A percentile compares a stretch with the other conserved stretches of the same genome.
Conservation (phyloP, 2,329 filamentous ascomycete genomes). For the Fusarium mexicanum region DNA sequence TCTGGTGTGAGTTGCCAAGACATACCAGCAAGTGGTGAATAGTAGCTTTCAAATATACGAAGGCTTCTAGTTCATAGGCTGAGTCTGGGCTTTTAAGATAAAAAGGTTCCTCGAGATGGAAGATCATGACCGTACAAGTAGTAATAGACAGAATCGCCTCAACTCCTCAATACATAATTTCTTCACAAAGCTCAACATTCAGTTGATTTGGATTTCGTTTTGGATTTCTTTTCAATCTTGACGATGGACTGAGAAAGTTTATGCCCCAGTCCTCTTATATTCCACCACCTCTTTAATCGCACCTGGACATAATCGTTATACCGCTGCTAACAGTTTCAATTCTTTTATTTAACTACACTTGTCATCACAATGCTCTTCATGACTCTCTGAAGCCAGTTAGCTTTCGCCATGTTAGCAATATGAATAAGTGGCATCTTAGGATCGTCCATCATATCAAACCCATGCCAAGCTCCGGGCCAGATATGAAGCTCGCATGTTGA, state of each 20-base stretch:
- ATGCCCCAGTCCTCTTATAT: not conserved
- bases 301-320: not conserved
- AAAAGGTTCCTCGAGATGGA: no score
- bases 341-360: no score
- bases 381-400: not conserved
- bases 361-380: not conserved
- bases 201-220: not conserved
- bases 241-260: not conserved
- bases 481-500: slow-evolving; percentile 7
- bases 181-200: not conserved
- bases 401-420: not conserved
- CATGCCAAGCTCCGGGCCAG: slow-evolving; percentile 5
- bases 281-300: not conserved
- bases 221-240: not conserved
- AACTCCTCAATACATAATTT: not conserved
- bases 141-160: not conserved
- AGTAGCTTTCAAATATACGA: not conserved
- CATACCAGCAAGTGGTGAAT: not conserved
- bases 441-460: slow-evolving; percentile 10
- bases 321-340: not conserved
- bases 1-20: not conserved
- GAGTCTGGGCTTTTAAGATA: not conserved
- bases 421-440: not conserved
- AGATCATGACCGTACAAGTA: not conserved
- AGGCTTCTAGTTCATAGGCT: no score